Percentiles rank a stretch among this genome's conserved stretches.
Evolutionary conservation across 2,329 filamentous ascomycete genomes (phyloP).

Genomic region (Alternaria brassicicola): DNA sequence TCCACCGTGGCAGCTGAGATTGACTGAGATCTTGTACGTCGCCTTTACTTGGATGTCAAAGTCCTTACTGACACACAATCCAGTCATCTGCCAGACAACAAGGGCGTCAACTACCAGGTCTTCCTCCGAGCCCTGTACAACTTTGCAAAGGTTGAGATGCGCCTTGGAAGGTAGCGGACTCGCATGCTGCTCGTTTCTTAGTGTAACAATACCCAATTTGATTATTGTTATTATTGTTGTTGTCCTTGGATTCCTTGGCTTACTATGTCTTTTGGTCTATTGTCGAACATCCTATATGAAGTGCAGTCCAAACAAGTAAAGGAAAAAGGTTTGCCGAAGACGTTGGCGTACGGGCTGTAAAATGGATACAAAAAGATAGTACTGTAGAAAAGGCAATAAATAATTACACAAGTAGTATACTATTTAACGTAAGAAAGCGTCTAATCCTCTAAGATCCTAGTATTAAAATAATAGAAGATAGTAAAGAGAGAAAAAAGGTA

Average conservation of each 20-base stretch:
- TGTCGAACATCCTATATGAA: neutral
- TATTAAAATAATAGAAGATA: neutral
- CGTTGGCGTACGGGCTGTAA: neutral
- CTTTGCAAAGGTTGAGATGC: slow-evolving; percentile 86
- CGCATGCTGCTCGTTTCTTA: slow-evolving; percentile 7
- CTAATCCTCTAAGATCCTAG: slow-evolving; percentile 1
- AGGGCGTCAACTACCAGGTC: slow-evolving; percentile 89
- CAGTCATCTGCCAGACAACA: slow-evolving; percentile 68
- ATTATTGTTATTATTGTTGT: slow-evolving; percentile 1
- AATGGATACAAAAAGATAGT: neutral
- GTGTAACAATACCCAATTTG: slow-evolving; percentile 23
- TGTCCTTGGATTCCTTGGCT: neutral
- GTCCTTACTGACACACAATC: slow-evolving; percentile 13
- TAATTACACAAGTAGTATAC: slow-evolving; percentile 13
- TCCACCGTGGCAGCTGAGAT: slow-evolving; percentile 91
- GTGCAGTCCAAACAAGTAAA: neutral
- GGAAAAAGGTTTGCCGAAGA: neutral
- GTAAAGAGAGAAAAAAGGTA: neutral
- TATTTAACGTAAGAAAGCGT: slow-evolving; percentile 8
- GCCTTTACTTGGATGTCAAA: neutral
- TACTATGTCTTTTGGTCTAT: neutral
- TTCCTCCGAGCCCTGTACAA: slow-evolving; percentile 85
- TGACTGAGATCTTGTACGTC: slow-evolving; percentile 88
- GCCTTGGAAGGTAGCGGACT: slow-evolving; percentile 67
- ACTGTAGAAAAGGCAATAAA: neutral